Conservation (phyloP, 176 grass and related monocot genomes). For the Sorghum bicolor region Sorghum_bicolor_NCBIv3 NC_012878.2:55007001-55007500, state of each 20-base stretch:
- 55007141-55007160: conserved; percentile 99
- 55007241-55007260: conserved; percentile 66
- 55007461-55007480: not conserved
- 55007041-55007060: not conserved
- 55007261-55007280: not conserved
- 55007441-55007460: not conserved
- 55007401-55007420: too few relatives aligned
- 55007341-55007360: not conserved
- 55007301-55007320: too few relatives aligned
- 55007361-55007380: not conserved
- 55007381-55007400: not conserved
- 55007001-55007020: conserved; percentile 6
- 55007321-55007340: too few relatives aligned
- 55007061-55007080: conserved; percentile 22
- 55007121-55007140: conserved; percentile 57
- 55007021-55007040: not conserved
- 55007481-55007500: not conserved
- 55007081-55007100: conserved; percentile 18
- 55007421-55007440: not conserved
- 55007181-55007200: conserved; percentile 76
- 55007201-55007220: conserved; percentile 75
- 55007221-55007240: conserved; percentile 60
- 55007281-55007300: not conserved
- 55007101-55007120: conserved; percentile 40
- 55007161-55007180: conserved; percentile 96